Conservation (phyloP, 148 eudicot genomes). For the Agrostemma githago region DNA sequence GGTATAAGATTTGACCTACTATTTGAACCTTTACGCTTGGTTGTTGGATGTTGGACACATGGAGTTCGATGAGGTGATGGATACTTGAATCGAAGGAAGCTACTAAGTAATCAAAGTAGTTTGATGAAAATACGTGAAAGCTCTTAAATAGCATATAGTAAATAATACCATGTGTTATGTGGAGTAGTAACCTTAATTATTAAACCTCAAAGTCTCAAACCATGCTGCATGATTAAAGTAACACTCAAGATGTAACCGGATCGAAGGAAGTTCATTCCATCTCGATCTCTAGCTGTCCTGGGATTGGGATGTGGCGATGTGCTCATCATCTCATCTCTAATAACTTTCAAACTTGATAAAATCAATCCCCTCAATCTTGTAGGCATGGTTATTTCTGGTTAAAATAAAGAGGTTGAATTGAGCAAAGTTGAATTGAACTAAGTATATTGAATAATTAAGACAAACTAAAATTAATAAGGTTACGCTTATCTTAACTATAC, state of each 20-base stretch:
- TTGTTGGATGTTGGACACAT: not conserved
- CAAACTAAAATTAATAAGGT: no score
- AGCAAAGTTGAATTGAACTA: no score
- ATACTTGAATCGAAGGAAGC: not conserved
- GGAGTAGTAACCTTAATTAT: not conserved
- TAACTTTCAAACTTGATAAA: not conserved
- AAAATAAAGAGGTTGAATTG: no score
- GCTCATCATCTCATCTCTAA: no score
- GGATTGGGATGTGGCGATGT: no score
- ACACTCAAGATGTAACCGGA: not conserved
- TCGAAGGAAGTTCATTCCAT: no score
- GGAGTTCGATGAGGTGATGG: not conserved
- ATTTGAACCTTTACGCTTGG: not conserved
- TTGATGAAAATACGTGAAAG: not conserved
- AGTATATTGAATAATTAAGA: no score
- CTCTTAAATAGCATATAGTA: not conserved
- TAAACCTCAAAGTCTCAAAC: not conserved
- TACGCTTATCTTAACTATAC: no score
- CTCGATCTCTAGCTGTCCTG: not conserved
- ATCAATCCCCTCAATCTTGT: not conserved
- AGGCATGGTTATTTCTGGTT: no score
- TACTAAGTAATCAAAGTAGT: not conserved
- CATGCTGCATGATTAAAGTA: not conserved
- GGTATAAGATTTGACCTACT: not conserved
- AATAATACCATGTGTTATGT: not conserved